Conservation (phyloP, 441 rosid genomes). For the Melastoma candidum region DNA sequence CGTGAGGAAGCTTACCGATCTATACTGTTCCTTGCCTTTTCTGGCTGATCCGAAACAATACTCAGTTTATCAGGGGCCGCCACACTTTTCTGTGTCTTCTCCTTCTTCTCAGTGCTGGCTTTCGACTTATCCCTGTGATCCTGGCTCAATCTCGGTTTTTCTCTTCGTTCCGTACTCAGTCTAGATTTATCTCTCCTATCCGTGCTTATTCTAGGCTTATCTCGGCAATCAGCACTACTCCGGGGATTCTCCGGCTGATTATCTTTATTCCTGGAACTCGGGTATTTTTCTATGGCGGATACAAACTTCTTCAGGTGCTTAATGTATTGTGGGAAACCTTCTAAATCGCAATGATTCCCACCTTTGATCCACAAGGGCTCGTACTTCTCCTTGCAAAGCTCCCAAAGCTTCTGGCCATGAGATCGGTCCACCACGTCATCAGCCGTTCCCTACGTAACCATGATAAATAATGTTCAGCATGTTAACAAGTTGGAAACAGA, state of each 20-base stretch:
- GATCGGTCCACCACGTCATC: conserved; percentile 93
- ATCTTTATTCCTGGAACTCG: conserved; percentile 26
- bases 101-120: conserved; percentile 39
- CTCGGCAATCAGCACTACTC: conserved; percentile 62
- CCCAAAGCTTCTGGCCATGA: conserved; percentile 86
- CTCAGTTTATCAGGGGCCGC: conserved; percentile 33
- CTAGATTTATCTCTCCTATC: conserved; percentile 21
- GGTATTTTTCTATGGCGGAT: conserved; percentile 54
- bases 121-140: conserved; percentile 50
- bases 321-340: conserved; percentile 73
- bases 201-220: conserved; percentile 25
- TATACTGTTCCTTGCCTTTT: conserved; percentile 55
- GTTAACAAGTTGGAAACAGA: too few relatives aligned
- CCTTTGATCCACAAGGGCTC: conserved; percentile 92
- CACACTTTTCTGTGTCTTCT: conserved; percentile 38
- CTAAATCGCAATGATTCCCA: conserved; percentile 88
- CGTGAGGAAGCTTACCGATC: conserved; percentile 44
- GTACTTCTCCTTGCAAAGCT: conserved; percentile 77
- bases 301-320: conserved; percentile 84
- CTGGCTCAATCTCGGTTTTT: conserved; percentile 19
- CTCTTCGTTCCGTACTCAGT: conserved; percentile 18
- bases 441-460: conserved; percentile 57
- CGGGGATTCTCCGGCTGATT: conserved; percentile 39
- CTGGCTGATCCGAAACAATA: conserved; percentile 40
- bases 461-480: too few relatives aligned